These are phyloP conservation scores for Nicotiana sylvestris DNA, from an alignment of 257 asterid genomes.

Conservation along the genomic window DNA sequence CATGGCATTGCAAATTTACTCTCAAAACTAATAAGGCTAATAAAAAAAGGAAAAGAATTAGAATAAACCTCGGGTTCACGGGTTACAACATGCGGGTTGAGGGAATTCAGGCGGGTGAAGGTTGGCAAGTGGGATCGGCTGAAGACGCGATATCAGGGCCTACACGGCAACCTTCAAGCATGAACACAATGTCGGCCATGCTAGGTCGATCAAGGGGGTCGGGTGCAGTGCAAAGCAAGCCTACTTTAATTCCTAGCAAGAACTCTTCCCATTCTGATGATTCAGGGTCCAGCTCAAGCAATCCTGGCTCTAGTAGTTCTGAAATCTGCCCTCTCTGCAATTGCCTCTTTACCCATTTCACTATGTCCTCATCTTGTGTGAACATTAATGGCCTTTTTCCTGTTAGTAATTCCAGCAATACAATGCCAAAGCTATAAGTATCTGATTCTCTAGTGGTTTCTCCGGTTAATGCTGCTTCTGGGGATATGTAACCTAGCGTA, in stretches of 20 bases:
- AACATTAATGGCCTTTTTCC: slow-evolving; percentile 75
- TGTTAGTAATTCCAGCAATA: slow-evolving; percentile 54
- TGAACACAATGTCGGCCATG: slow-evolving; percentile 68
- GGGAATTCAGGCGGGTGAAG: slow-evolving; percentile 47
- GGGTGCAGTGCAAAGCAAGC: slow-evolving; percentile 68
- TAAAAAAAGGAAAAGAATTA: slow-evolving; percentile 8
- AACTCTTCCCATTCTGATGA: slow-evolving; percentile 84
- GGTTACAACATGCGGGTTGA: slow-evolving; percentile 4
- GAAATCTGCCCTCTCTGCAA: slow-evolving; percentile 67
- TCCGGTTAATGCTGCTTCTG: slow-evolving; percentile 44
- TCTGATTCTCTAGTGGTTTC: slow-evolving; percentile 49
- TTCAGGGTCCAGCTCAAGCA: slow-evolving; percentile 73
- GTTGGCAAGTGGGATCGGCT: slow-evolving; percentile 56
- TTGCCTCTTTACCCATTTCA: slow-evolving; percentile 70
- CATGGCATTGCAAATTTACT: slow-evolving; percentile 3
- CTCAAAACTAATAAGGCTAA: neutral
- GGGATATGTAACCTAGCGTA: slow-evolving; percentile 58
- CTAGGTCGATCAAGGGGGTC: slow-evolving; percentile 64
- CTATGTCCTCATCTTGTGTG: slow-evolving; percentile 62
- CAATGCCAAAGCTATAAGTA: slow-evolving; percentile 68
- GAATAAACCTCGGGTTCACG: slow-evolving; percentile 14
- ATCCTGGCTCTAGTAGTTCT: slow-evolving; percentile 65
- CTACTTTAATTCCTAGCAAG: slow-evolving; percentile 72
- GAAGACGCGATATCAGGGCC: slow-evolving; percentile 64
- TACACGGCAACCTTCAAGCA: slow-evolving; percentile 75